Conservation (phyloP, 345 rosid species). For the Eutrema yunnanense region DNA sequence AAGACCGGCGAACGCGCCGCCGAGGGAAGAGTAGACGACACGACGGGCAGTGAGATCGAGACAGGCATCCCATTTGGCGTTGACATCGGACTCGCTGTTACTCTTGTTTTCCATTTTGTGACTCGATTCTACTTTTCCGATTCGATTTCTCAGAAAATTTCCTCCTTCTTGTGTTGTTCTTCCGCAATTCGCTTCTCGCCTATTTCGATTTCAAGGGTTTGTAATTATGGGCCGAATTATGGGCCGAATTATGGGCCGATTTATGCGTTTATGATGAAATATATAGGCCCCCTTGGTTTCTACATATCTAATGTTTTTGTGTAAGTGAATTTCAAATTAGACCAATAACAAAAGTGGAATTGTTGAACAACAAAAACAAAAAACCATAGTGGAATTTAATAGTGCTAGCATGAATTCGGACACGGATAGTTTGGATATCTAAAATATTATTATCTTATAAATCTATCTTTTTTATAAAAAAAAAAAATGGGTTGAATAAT, state of each 20-base stretch:
- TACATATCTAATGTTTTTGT: background rate
- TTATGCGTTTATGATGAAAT: background rate
- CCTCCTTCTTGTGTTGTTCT: background rate
- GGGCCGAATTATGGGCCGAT: slow-evolving; percentile 1
- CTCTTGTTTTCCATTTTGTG: slow-evolving; percentile 37
- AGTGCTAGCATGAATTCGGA: too few species aligned
- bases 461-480: too few species aligned
- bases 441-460: too few species aligned
- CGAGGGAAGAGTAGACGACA: slow-evolving; percentile 70
- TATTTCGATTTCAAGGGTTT: slow-evolving; percentile 12
- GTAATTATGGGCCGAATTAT: background rate
- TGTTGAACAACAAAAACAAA: too few species aligned
- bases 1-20: slow-evolving; percentile 75
- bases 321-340: background rate
- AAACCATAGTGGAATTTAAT: too few species aligned
- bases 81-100: slow-evolving; percentile 40
- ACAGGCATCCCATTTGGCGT: slow-evolving; percentile 92
- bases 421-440: too few species aligned
- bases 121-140: slow-evolving; percentile 11
- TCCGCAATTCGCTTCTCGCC: background rate
- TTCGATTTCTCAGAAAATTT: background rate
- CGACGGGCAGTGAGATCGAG: slow-evolving; percentile 86
- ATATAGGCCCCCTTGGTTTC: background rate
- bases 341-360: background rate
- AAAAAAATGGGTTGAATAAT: too few species aligned